Base-by-base conservation (phyloP, 495 filamentous ascomycete genomes). In the Letharia columbiana region DNA sequence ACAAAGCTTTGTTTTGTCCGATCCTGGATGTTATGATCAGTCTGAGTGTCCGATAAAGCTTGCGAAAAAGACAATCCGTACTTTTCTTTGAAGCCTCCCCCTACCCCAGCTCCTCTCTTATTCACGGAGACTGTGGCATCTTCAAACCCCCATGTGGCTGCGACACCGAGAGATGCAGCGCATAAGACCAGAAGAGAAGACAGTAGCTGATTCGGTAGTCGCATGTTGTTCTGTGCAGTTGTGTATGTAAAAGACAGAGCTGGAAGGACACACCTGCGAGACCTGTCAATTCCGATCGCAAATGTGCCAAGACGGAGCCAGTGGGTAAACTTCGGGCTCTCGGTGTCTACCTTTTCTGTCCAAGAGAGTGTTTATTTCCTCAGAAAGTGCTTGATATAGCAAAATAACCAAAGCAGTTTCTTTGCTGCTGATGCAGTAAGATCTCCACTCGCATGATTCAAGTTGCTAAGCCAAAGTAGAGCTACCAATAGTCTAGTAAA, bases 101-200 rank as follows among this genome's bases (percentile, higher is more conserved):
- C 83, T 60, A 86, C 80, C 35, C 85, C 88, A 31, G 83, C 78
- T 61, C 83, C 86, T 79, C 92, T 96, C 60, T 82, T 76, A 73
- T 86, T 83, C 69, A 96, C 82, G 63, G 86, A 84, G 75, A 96
- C 77, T 71, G 85, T 90, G 74, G 88, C 92, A 81, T 96, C 91
- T 73, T 88, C 83, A 75, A 94, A 94, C 28, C 85, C 83, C 92
- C 92, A 96, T 40, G 86, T 85, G 61, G 90, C 89, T 52, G 89
- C 87, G 13, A 70, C 66, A 12, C 68, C 57, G 13, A 66, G 59
- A n/a, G 71, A 66, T 42, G 63, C 61, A n/a, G 71, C 68, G 41
- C 49, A 71, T 72, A 77, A 69, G 75, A 72, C 67, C 77, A 76
- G 54, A 15, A 61, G 5, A n/a, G 64, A 45, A 49, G 57, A 54